These are phyloP conservation scores for Musa itinerans DNA, from an alignment of 176 grass and related monocot genomes.

Conservation along the genomic window DNA sequence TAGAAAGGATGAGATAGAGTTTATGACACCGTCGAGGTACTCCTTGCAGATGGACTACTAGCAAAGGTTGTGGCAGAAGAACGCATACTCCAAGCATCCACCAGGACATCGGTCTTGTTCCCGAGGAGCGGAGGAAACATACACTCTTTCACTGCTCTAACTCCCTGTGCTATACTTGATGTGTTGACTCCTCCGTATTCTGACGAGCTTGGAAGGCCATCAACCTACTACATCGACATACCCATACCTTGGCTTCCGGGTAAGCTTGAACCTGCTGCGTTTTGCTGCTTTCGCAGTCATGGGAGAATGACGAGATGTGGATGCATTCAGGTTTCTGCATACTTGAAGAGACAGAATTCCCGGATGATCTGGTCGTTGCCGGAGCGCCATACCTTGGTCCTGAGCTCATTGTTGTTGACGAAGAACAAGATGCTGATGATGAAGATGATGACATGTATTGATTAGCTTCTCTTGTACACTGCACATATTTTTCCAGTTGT, in stretches of 20 bases:
- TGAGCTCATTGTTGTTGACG: constrained; percentile 21
- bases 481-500: no score
- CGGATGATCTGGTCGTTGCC: constrained; percentile 40
- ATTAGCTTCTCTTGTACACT: constrained; percentile 7
- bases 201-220: constrained; percentile 42
- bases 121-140: constrained; percentile 73
- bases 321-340: constrained; percentile 36
- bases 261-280: neutral
- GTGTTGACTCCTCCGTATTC: constrained; percentile 72
- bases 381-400: constrained; percentile 67
- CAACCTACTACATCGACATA: constrained; percentile 52
- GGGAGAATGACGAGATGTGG: neutral
- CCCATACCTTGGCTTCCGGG: constrained; percentile 47
- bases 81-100: constrained; percentile 34
- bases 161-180: constrained; percentile 79
- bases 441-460: neutral
- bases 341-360: constrained; percentile 47
- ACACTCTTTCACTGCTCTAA: constrained; percentile 68
- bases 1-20: no score
- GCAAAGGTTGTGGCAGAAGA: constrained; percentile 54
- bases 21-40: neutral
- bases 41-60: constrained; percentile 39
- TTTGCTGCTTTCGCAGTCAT: neutral
- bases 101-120: constrained; percentile 63
- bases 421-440: neutral